A percentile compares a stretch with the other conserved stretches of the same genome.
phyloP scores from a whole-genome alignment of 2,329 filamentous ascomycete species.

The Cryphonectria nitschkei region DNA sequence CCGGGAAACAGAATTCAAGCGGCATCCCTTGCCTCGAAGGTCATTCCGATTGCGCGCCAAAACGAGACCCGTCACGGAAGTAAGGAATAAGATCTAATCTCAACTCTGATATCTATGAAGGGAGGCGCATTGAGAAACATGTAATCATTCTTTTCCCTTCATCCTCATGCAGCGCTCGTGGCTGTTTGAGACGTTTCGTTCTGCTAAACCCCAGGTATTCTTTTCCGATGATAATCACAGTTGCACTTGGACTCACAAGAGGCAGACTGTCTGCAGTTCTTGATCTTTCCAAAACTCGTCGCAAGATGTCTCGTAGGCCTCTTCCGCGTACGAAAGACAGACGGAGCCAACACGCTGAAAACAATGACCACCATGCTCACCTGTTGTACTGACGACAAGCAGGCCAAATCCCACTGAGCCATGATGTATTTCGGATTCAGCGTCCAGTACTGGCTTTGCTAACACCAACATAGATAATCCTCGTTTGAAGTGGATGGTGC shows the following conservation, averaged over 20 bases:
- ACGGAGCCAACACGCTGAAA: neutral
- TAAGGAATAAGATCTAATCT: neutral
- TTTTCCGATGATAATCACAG: neutral
- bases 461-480: neutral
- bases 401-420: neutral
- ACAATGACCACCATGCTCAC: neutral
- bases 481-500: neutral
- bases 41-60: neutral
- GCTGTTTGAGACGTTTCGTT: neutral
- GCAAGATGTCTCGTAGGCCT: neutral
- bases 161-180: neutral
- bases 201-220: neutral
- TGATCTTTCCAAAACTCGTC: neutral
- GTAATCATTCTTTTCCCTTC: neutral
- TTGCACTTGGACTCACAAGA: neutral
- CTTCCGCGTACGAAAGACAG: neutral
- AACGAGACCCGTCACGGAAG: neutral
- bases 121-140: neutral
- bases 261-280: neutral
- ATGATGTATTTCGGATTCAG: neutral
- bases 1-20: neutral
- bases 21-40: conserved; percentile 1
- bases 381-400: neutral
- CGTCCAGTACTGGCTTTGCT: neutral
- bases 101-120: neutral